Conservation (phyloP, 305 asterid species). For the Galium porrigens region DNA sequence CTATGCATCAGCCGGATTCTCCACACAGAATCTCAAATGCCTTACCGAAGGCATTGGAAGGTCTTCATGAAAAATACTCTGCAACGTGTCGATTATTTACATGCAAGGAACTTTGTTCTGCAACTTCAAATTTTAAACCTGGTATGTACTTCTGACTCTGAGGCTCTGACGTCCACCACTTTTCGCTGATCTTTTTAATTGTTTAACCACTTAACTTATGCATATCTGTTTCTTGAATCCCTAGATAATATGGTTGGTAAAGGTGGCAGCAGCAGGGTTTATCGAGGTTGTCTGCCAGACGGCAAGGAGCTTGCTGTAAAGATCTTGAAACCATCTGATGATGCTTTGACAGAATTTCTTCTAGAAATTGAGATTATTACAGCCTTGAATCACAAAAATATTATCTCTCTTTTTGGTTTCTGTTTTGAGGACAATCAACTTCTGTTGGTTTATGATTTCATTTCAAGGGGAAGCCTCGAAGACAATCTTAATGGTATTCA, state of each 20-base stretch:
- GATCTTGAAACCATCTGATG: conserved; percentile 62
- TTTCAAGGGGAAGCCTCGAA: conserved; percentile 92
- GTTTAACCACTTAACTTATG: conserved; percentile 1
- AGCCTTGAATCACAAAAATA: conserved; percentile 66
- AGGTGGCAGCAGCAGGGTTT: conserved; percentile 93
- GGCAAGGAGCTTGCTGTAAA: conserved; percentile 89
- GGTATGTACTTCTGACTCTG: conserved; percentile 26
- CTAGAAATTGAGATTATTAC: conserved; percentile 82
- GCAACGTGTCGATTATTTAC: conserved; percentile 71
- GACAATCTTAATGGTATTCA: conserved; percentile 69
- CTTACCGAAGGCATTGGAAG: conserved; percentile 51
- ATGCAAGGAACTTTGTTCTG: conserved; percentile 53
- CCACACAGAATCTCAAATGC: conserved; percentile 24
- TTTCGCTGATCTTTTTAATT: not conserved
- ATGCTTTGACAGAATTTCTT: conserved; percentile 57
- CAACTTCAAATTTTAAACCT: conserved; percentile 50
- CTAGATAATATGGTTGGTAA: conserved; percentile 70
- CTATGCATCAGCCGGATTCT: conserved; percentile 24
- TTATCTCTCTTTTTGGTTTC: conserved; percentile 79
- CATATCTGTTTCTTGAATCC: conserved; percentile 17
- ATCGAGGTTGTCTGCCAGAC: conserved; percentile 66
- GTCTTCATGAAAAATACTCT: conserved; percentile 65
- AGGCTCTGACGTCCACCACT: not conserved
- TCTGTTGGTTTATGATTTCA: conserved; percentile 72
- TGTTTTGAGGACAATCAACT: conserved; percentile 62